Base-by-base conservation (phyloP, 73 alveolate genomes). In the Uronychia binucleata region DNA sequence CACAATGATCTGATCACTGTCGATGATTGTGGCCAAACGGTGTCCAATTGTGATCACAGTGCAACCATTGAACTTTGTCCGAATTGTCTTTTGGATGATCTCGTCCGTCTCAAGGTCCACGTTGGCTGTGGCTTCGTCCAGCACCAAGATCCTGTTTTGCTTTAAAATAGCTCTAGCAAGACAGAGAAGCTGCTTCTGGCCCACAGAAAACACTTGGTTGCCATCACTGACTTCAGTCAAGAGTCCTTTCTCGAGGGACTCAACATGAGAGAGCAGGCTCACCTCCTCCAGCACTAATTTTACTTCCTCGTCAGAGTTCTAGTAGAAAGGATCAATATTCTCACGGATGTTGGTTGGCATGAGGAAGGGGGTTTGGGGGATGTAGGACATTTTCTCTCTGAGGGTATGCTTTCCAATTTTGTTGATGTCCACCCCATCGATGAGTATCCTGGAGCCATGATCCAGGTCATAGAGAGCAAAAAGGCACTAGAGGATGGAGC, bases 241-340 rank as follows among this genome's bases (percentile, higher is more conserved):
- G 28, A 85, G 75, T 1, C 58, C 87, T n/a, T n/a, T n/a, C n/a
- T n/a, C n/a, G n/a, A n/a, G n/a, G n/a, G n/a, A n/a, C n/a, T n/a
- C n/a, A n/a, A n/a, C n/a, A n/a, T n/a, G n/a, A n/a, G n/a, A n/a
- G n/a, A n/a, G n/a, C n/a, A 92, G 91, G 31, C 86, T 60, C 32
- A 91, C 88, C 75, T 93, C 57, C 35, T 94, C 81, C 77, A 95
- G 85, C 26, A 89, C 93, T 46, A 80, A 19, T 87, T 86, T 74
- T 31, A 95, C 77, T 30, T 79, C 86, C 29, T 85, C 80, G 30
- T 94, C 96, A 34, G 79, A 76, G 84, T 84, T 86, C 33, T 80
- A 80, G 74, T 88, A 31, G 82, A 88, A 86, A 0, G 98, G 98
- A 88, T 95, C 98, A 35, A 95, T 57, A 91, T 95, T 95, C 34